Base-by-base conservation (phyloP, 805 yeast genomes). In the Cyberlindnera nakhonratchasimensis region DNA sequence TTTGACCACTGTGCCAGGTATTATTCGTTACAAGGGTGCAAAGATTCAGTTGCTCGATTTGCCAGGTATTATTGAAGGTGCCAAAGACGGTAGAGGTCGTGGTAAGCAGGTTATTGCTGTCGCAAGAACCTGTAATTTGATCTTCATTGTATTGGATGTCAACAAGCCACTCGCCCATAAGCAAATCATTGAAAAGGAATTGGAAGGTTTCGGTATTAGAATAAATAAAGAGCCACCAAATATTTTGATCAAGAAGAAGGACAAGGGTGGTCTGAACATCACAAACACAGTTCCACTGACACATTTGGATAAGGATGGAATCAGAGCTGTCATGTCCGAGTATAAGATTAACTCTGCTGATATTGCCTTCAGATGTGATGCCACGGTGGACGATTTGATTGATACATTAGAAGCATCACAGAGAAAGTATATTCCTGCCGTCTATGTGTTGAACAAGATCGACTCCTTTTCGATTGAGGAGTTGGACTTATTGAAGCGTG, bases 51-150 rank as follows among this genome's bases (percentile, higher is more conserved):
- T 93, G 95, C 67, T 86, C 57, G 95, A 86, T 75, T 76, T 86
- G 50, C 95, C 95, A 8, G 95, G 95, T 62, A 86, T 86, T 54
- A 85, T 86, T 58, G 93, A 86, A 65, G 95, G 95, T 66, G 95
- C 95, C 48, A 85, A 85, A 52, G 93, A 86, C 58, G 95, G 95
- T 67, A 79, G 84, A 63, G 95, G 95, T 69, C 75, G 95, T 74
- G 95, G 95, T 74, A 83, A 77, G 55, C 99, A 93, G 68, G 99
- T 93, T 42, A 93, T 93, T 67, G 99, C 99, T 2, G 99, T 93
- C 46, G 98, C 98, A n/a, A 79, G 99, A 66, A 88, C 97, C 3
- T 95, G 96, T 63, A 90, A 93, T 62, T 71, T 93, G 57, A 77
- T 93, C 38, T 93, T 93, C 64, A 86, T 93, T 61, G 96, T 93